Evolutionary conservation across 257 asterid genomes (phyloP).

Genomic region (Eucommia ulmoides): DNA sequence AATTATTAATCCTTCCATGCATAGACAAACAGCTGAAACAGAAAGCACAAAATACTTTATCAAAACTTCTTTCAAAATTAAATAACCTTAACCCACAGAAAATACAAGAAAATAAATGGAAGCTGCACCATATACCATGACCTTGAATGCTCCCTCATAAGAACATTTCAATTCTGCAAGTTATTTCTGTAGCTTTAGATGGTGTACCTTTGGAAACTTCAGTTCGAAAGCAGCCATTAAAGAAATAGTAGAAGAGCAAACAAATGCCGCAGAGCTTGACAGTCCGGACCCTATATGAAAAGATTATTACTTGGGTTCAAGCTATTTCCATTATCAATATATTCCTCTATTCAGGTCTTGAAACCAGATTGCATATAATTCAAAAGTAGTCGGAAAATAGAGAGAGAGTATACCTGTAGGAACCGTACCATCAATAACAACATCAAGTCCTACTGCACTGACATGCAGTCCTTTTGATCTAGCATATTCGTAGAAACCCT

Average conservation of each 20-base stretch:
- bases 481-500: constrained; percentile 84
- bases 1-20: not conserved
- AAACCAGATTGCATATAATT: too few relatives aligned
- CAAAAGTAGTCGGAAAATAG: constrained; percentile 2
- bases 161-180: too few relatives aligned
- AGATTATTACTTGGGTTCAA: not conserved
- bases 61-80: too few relatives aligned
- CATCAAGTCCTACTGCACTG: constrained; percentile 64
- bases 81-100: not conserved
- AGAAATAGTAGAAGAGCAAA: constrained; percentile 89
- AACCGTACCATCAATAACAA: constrained; percentile 79
- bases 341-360: not conserved
- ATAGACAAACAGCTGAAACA: not conserved
- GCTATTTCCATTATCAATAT: not conserved
- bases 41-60: too few relatives aligned
- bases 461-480: constrained; percentile 50
- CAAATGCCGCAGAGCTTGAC: constrained; percentile 98
- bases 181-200: too few relatives aligned
- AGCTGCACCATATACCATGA: too few relatives aligned
- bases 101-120: not conserved
- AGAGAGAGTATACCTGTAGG: constrained; percentile 52
- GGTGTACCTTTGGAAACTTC: constrained; percentile 53
- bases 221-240: constrained; percentile 71
- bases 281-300: constrained; percentile 72
- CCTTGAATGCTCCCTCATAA: too few relatives aligned